phyloP scores from a whole-genome alignment of 805 yeast species.

The Wickerhamomyces ciferrii region DNA sequence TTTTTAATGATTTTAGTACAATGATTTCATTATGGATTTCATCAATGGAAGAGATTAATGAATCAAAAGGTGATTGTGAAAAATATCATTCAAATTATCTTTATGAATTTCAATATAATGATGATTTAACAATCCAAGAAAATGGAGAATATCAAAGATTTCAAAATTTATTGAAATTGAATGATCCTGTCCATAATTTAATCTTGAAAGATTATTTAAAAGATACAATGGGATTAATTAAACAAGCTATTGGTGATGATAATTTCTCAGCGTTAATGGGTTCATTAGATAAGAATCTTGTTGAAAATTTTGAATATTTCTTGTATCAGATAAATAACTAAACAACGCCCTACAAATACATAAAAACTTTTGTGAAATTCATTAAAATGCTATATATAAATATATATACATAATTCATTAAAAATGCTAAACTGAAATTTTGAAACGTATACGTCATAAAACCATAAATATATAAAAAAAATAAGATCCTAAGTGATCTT shows the following conservation, averaged over 20 bases:
- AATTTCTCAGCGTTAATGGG: conserved; percentile 6
- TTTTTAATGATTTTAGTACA: conserved; percentile 25
- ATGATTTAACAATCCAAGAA: conserved; percentile 19
- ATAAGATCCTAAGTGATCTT: too few relatives aligned
- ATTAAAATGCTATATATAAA: too few relatives aligned
- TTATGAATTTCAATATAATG: conserved; percentile 20
- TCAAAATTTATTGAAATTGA: conserved; percentile 27
- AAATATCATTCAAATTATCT: conserved; percentile 41
- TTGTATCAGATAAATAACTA: conserved; percentile 2
- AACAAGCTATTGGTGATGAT: conserved; percentile 8
- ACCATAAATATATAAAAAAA: too few relatives aligned
- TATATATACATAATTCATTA: too few relatives aligned
- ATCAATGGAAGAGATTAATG: conserved; percentile 73
- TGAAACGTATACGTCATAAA: too few relatives aligned
- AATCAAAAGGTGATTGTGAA: conserved; percentile 52
- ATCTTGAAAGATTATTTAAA: conserved; percentile 41
- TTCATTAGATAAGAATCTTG: conserved; percentile 9
- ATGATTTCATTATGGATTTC: conserved; percentile 40
- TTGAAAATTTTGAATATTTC: conserved; percentile 21
- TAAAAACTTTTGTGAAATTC: too few relatives aligned
- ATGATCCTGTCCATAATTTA: conserved; percentile 52
- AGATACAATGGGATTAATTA: conserved; percentile 15
- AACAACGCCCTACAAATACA: too few relatives aligned
- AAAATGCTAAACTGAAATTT: too few relatives aligned
- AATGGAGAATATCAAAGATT: conserved; percentile 40